Evolutionary conservation across 1,284 basidiomycete genomes (phyloP).

Genomic region (Ganoderma sinense): DNA sequence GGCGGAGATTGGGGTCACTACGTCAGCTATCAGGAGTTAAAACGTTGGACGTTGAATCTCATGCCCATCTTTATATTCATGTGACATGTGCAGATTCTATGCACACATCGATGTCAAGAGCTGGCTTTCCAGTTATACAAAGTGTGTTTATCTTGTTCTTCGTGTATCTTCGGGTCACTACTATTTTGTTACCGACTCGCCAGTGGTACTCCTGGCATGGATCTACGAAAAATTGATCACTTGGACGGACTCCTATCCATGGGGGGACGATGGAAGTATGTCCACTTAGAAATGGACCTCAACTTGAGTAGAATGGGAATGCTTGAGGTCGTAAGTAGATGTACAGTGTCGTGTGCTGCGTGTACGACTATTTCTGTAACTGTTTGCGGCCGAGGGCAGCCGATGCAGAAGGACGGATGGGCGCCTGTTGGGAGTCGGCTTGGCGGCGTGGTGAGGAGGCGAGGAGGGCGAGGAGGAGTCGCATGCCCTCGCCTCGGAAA

Average conservation of each 20-base stretch:
- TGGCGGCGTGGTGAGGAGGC: background rate
- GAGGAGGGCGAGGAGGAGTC: background rate
- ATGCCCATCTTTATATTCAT: too few relatives aligned
- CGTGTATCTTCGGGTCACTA: too few relatives aligned
- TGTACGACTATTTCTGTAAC: too few relatives aligned
- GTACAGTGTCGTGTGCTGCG: too few relatives aligned
- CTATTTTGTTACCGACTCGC: constrained; percentile 64
- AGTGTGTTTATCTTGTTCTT: constrained; percentile 6
- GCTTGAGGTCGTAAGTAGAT: background rate
- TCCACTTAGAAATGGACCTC: too few relatives aligned
- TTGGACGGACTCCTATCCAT: constrained; percentile 60
- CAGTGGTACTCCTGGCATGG: constrained; percentile 63
- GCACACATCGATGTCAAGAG: constrained; percentile 19
- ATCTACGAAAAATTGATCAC: constrained; percentile 62
- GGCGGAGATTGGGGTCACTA: constrained; percentile 55
- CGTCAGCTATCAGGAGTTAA: too few relatives aligned
- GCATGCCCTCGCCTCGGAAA: background rate
- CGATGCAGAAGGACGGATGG: background rate
- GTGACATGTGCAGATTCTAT: constrained; percentile 12
- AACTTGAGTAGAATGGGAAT: too few relatives aligned
- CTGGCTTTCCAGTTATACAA: constrained; percentile 23
- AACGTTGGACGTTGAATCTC: too few relatives aligned
- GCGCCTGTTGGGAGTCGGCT: background rate
- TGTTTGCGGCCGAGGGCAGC: background rate
- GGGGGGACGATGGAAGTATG: constrained; percentile 58